These are phyloP conservation scores for Mucor circinelloides DNA, from an alignment of 371 early-diverging fungal genomes.

Conservation along the genomic window DNA sequence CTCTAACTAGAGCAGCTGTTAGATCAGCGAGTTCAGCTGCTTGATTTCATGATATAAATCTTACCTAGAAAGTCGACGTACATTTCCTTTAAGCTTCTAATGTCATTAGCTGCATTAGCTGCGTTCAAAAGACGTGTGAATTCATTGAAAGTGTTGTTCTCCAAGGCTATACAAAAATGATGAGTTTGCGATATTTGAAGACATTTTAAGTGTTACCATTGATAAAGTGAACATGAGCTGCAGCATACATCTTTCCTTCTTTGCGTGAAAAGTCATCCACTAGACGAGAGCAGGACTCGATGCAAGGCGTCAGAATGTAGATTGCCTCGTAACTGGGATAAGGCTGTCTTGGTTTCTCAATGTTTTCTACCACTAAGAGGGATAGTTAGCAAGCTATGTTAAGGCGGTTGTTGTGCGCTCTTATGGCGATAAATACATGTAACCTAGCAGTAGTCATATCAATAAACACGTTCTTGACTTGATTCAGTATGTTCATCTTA, in stretches of 20 bases:
- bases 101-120: constrained; percentile 54
- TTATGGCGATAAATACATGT: constrained; percentile 25
- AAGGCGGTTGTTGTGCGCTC: not conserved
- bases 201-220: constrained; percentile 49
- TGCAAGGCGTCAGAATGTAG: constrained; percentile 87
- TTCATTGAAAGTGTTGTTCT: constrained; percentile 46
- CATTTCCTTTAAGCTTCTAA: constrained; percentile 70
- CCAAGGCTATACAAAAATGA: constrained; percentile 13
- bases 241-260: constrained; percentile 69
- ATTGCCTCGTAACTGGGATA: constrained; percentile 89
- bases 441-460: constrained; percentile 24
- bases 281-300: constrained; percentile 73
- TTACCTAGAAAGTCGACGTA: constrained; percentile 76
- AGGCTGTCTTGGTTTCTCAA: constrained; percentile 80
- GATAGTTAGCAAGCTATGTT: not conserved
- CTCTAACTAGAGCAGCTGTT: constrained; percentile 59
- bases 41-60: constrained; percentile 17
- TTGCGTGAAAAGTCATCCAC: constrained; percentile 76
- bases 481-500: constrained; percentile 47
- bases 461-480: constrained; percentile 1
- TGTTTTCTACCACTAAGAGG: constrained; percentile 62
- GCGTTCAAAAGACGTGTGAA: constrained; percentile 48
- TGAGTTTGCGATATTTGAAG: not conserved
- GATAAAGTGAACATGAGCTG: constrained; percentile 82
- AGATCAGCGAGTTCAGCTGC: not conserved